Base-by-base conservation (phyloP, 441 rosid genomes). In the Biscutella laevigata region DNA sequence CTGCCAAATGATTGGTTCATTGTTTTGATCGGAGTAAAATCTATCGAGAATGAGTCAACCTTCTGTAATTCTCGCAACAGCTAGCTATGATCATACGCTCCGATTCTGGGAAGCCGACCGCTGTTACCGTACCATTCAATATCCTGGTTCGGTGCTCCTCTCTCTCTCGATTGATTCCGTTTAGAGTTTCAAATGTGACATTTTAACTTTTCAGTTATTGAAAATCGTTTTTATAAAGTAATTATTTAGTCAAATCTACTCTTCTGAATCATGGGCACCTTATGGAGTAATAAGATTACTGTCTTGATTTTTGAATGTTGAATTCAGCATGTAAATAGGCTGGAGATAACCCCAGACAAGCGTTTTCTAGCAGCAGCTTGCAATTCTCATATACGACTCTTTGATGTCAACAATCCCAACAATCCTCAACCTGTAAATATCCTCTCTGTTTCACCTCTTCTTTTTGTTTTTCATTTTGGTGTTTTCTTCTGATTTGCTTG, bases 101-200 rank as follows among this genome's bases (percentile, higher is more conserved):
- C 78, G 80, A 51, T 92, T 88, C 67, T 86, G 96, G 96, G 95
- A 92, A 73, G 97, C 97, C 5, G 84, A 86, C 26, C 94, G 94
- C 11, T 92, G 96, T 72, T 86, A 88, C 71, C 87, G 92, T 14
- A 86, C 95, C 20, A 82, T 86, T 55, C 98, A 86, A 54, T 86
- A 82, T 74, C 96, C 95, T 8, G 95, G 86, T 57, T 77, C 94
- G 57, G 96, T 48, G 2, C 19, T 36, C 11, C 2, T 6, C 16
- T 48, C 27, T 15, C 13, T 21, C 45, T 0, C 27, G n/a, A n/a
- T n/a, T n/a, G n/a, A n/a, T n/a, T 6, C 17, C 16, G 5, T 42
- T 42, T 4, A 41, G 11, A n/a, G n/a, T n/a, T n/a, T n/a, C n/a
- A n/a, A n/a, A n/a, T 4, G 22, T 9, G 20, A 26, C 12, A 26